These are phyloP conservation scores for Isochrysis galbana DNA, from an alignment of 78 protist genomes.

Conservation along the genomic window DNA sequence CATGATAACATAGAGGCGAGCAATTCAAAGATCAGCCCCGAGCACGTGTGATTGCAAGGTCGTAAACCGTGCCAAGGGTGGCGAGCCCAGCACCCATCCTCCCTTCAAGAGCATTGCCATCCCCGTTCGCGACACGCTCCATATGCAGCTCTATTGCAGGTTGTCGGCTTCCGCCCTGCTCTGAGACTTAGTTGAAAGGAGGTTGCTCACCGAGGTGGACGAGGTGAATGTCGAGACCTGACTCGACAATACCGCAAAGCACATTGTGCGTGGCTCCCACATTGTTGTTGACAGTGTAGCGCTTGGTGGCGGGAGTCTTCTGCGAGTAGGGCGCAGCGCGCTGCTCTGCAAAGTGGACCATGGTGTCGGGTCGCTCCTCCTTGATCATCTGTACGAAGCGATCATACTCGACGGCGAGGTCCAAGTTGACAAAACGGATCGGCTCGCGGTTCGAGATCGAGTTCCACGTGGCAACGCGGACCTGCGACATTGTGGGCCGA, in stretches of 20 bases:
- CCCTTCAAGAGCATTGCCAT: too few relatives aligned
- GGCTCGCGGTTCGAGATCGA: background rate
- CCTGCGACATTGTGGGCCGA: too few relatives aligned
- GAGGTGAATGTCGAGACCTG: constrained; percentile 41
- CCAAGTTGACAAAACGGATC: constrained; percentile 37
- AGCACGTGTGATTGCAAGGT: too few relatives aligned
- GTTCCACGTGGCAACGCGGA: constrained; percentile 49
- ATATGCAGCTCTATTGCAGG: too few relatives aligned
- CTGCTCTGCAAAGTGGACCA: constrained; percentile 60
- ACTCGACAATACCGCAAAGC: constrained; percentile 27
- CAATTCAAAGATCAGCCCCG: too few relatives aligned
- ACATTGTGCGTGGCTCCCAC: constrained; percentile 50
- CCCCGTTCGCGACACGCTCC: too few relatives aligned
- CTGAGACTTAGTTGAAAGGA: too few relatives aligned
- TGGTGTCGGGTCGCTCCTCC: constrained; percentile 47
- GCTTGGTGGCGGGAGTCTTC: constrained; percentile 36
- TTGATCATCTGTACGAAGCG: constrained; percentile 30
- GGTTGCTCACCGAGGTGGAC: constrained; percentile 45
- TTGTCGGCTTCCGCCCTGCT: too few relatives aligned
- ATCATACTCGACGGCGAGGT: constrained; percentile 32
- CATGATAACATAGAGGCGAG: too few relatives aligned
- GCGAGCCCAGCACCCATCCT: too few relatives aligned
- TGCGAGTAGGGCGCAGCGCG: constrained; percentile 59
- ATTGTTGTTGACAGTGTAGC: constrained; percentile 55
- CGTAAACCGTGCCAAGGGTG: too few relatives aligned